Evolutionary conservation across 148 eudicot species (phyloP), one percentile per base, ranked within the genome.

Genomic region (Fallopia convolvulus): DNA sequence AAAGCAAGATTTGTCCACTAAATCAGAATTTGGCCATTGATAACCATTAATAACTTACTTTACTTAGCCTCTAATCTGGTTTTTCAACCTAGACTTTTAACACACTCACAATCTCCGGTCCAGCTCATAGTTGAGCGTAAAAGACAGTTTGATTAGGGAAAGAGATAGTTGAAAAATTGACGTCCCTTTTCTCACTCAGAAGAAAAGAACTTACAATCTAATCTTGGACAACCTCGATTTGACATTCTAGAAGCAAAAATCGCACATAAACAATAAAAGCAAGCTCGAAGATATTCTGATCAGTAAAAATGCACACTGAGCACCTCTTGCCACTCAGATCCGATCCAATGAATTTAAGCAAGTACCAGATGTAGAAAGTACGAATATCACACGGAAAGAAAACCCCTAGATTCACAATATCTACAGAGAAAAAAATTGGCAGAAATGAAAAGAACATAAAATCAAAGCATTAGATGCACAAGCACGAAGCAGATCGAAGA

Each of bases 401-500:
- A 63, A 63, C 3, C 70, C 36, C 70, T 63, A 63, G 70, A 63
- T 63, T 63, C 33, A 63, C 23, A 21, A 55, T 55, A 18, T 55
- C 26, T 55, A 20, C 61, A 55, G 61, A 8, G 8, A 20, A 7
- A 5, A 55, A 49, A 47, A 11, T 12, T 52, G 56, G 56, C 56
- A 55, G n/a, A 63, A 33, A 63, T 23, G 13, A 30, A 15, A 23
- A 52, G 0, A 14, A 26, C 11, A 33, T 1, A 33, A 36, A 33
- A 68, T 36, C 10, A 68, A 68, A 68, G 72, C 72, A 6, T 33
- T 39, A 3, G 10, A 14, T 36, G 18, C 70, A 7, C 9, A 14
- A 33, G 6, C 46, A 14, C 46, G 44, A 68, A 73, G 53, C 75
- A 44, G 75, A 73, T 73, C 53, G n/a, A 33, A 68, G 72, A 68